Evolutionary conservation across 257 asterid species (phyloP), one percentile per base, ranked within the genome.

Genomic region (Prunella vulgaris): DNA sequence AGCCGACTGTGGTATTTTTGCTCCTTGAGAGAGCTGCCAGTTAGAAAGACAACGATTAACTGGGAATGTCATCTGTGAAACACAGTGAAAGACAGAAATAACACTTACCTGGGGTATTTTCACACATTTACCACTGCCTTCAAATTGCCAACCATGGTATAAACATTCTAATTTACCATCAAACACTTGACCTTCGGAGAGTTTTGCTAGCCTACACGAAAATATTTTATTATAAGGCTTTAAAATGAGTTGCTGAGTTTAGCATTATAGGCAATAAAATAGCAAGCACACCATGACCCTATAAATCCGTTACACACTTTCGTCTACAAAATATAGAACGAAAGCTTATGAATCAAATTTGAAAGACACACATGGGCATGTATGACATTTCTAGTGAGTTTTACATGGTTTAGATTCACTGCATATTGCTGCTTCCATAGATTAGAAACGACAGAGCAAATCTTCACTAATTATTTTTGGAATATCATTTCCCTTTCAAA

Each of bases 61-160:
- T 7, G 24, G 35, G 24, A n/a, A 49, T 20, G 12, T 25, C 37
- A 13, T 64, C 33, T 14, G 32, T 1, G 24, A 1, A 35, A 59
- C 37, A 24, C 4, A 6, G n/a, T 28, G 20, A 61, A 69, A 3
- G 56, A 42, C 5, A 15, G 2, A 54, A 57, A 30, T 0, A 56
- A 62, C 48, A 80, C 83, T 18, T 60, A 90, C 98, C 96, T 93
- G 97, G 21, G 98, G 97, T 76, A 93, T 93, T 73, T 84, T 85
- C 76, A 93, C 95, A 62, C 98, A 93, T 84, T 88, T 81, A 9
- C 98, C 97, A 66, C 74, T 82, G 32, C 96, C 96, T 48, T 88
- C 92, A 60, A 85, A 93, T 72, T 93, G 98, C 98, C 98, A 93
- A 63, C 98, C 98, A 9, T 93, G 98, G 79, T 93, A 93, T 70